Percentiles rank a stretch among this genome's conserved stretches.
Evolutionary conservation across 371 early-diverging fungal species (phyloP).

Genomic region (Rhizopus delemar): DNA sequence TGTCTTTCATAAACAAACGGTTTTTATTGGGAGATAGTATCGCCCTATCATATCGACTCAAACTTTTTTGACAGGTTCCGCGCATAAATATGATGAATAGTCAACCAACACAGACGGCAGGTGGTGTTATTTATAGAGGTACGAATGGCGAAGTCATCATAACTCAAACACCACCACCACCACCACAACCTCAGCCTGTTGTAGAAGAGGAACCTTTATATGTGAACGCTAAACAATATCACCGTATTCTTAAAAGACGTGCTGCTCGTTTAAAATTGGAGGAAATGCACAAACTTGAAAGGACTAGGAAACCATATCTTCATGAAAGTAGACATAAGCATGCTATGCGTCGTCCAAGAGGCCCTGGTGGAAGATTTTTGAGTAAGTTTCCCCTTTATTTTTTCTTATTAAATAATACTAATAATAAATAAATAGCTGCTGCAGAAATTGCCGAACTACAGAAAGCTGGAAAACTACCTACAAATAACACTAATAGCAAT

Average conservation of each 20-base stretch:
- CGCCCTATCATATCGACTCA: slow-evolving; percentile 26
- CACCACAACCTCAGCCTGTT: slow-evolving; percentile 13
- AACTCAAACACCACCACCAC: slow-evolving; percentile 18
- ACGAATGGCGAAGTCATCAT: slow-evolving; percentile 24
- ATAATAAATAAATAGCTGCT: slow-evolving; percentile 39
- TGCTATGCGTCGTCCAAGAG: slow-evolving; percentile 94
- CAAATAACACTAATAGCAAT: slow-evolving; percentile 8
- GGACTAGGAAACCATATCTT: slow-evolving; percentile 75
- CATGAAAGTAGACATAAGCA: slow-evolving; percentile 97
- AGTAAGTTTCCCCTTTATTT: slow-evolving; percentile 43
- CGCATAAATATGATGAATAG: slow-evolving; percentile 38
- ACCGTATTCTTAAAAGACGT: slow-evolving; percentile 85
- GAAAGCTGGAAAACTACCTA: slow-evolving; percentile 35
- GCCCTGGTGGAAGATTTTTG: slow-evolving; percentile 86
- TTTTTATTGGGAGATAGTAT: slow-evolving; percentile 30
- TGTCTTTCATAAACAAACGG: slow-evolving; percentile 12
- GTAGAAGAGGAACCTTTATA: slow-evolving; percentile 79
- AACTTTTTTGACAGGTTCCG: slow-evolving; percentile 27
- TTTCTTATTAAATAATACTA: neutral
- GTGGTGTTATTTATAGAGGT: slow-evolving; percentile 21
- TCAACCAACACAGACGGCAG: slow-evolving; percentile 31
- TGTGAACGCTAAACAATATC: slow-evolving; percentile 94
- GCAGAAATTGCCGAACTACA: slow-evolving; percentile 66
- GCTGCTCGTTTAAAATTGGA: slow-evolving; percentile 71
- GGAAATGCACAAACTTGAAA: slow-evolving; percentile 56